Conservation (phyloP, 306 rosid species). For the Vigna angularis region DNA sequence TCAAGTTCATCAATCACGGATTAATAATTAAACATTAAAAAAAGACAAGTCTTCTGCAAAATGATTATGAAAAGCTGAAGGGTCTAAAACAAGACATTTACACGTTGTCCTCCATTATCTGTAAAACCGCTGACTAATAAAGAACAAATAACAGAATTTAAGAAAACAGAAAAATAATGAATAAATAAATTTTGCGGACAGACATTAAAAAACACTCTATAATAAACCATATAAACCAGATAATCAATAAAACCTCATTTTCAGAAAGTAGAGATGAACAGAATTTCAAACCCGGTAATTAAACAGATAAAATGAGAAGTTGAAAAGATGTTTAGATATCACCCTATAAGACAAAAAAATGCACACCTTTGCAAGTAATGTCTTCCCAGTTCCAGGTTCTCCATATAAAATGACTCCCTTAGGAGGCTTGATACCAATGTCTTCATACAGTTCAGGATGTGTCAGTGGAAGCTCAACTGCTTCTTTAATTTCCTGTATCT, state of each 20-base stretch:
- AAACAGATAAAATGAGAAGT: not conserved
- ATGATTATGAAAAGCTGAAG: not conserved
- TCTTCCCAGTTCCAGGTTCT: slow-evolving; percentile 99
- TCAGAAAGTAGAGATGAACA: not conserved
- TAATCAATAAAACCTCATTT: not conserved
- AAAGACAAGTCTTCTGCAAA: not conserved
- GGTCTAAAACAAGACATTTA: not conserved
- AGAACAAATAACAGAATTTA: slow-evolving; percentile 23
- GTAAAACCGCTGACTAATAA: not conserved
- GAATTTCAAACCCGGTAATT: not conserved
- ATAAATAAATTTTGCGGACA: slow-evolving; percentile 18
- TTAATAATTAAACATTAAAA: not conserved
- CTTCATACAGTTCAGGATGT: slow-evolving; percentile 96
- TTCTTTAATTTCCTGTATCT: slow-evolving; percentile 98
- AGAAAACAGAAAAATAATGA: not conserved
- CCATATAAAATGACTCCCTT: slow-evolving; percentile 94
- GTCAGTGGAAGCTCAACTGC: slow-evolving; percentile 98
- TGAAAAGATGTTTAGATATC: slow-evolving; percentile 3
- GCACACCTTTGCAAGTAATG: slow-evolving; percentile 94
- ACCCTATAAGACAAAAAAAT: slow-evolving; percentile 8
- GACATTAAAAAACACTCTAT: not conserved
- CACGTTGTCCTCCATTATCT: not conserved
- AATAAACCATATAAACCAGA: slow-evolving; percentile 4
- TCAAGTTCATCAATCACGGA: not conserved
- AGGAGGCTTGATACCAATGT: slow-evolving; percentile 98